A percentile compares a stretch with the other conserved stretches of the same genome.
Conservation (phyloP, 768 basidiomycete genomes). For the Suillus clintonianus region DNA sequence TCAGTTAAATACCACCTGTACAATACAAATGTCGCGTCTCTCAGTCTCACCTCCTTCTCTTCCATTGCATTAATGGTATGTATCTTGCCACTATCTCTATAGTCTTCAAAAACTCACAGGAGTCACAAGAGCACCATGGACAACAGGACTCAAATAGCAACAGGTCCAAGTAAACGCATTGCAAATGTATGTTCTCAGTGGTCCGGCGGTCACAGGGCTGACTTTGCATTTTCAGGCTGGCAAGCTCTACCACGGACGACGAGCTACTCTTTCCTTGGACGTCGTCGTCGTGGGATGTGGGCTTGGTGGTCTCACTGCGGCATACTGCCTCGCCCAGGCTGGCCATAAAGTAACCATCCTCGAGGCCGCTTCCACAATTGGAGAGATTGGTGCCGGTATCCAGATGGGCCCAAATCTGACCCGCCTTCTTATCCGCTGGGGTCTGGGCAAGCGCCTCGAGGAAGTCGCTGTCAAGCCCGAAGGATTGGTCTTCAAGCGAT, state of each 20-base stretch:
- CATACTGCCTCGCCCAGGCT: constrained; percentile 44
- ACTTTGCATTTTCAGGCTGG: constrained; percentile 1
- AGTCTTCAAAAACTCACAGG: not conserved
- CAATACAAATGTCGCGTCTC: not conserved
- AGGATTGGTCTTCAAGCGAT: constrained; percentile 43
- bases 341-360: constrained; percentile 53
- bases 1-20: constrained; percentile 8
- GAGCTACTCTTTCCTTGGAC: constrained; percentile 27
- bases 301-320: constrained; percentile 50
- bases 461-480: constrained; percentile 40
- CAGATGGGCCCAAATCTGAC: constrained; percentile 46
- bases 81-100: not conserved
- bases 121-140: not conserved
- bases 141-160: not conserved
- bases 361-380: constrained; percentile 39
- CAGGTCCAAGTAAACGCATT: not conserved
- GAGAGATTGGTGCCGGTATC: constrained; percentile 56
- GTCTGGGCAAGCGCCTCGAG: constrained; percentile 43
- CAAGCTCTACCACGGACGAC: constrained; percentile 24
- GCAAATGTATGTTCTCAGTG: not conserved
- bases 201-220: not conserved
- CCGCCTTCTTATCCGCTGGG: constrained; percentile 53
- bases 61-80: not conserved
- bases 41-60: not conserved
- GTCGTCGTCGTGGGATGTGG: constrained; percentile 53